Evolutionary conservation across 768 basidiomycete genomes (phyloP).

Genomic region (Pleurotus platypus): DNA sequence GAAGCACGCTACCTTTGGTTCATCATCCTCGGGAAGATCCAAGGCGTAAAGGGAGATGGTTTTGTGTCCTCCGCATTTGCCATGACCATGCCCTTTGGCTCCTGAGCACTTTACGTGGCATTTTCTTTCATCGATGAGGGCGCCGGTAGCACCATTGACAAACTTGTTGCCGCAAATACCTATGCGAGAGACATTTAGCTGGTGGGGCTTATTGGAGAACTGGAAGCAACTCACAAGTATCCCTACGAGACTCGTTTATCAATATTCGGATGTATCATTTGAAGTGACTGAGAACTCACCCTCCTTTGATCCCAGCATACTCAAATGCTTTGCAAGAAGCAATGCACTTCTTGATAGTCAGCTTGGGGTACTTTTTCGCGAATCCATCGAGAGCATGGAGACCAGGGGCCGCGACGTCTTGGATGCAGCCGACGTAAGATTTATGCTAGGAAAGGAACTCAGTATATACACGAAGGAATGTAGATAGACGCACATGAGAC

Average conservation of each 20-base stretch:
- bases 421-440: constrained; percentile 3
- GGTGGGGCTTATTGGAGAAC: neutral
- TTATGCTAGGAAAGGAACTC: neutral
- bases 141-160: neutral
- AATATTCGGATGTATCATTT: neutral
- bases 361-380: neutral
- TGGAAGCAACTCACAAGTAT: neutral
- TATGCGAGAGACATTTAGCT: neutral
- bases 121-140: constrained; percentile 5
- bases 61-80: neutral
- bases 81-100: neutral
- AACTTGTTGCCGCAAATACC: constrained; percentile 5
- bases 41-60: constrained; percentile 3
- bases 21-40: neutral
- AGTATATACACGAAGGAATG: neutral
- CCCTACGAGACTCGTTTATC: neutral
- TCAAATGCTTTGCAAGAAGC: neutral
- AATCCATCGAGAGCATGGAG: constrained; percentile 1
- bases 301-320: constrained; percentile 5
- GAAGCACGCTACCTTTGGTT: too few relatives aligned
- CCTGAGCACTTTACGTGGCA: neutral
- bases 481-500: neutral
- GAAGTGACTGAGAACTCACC: neutral
- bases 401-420: neutral
- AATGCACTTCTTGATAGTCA: neutral